Conservation (phyloP, 2,329 filamentous ascomycete species). For the Arthrinium phaeospermum region DNA sequence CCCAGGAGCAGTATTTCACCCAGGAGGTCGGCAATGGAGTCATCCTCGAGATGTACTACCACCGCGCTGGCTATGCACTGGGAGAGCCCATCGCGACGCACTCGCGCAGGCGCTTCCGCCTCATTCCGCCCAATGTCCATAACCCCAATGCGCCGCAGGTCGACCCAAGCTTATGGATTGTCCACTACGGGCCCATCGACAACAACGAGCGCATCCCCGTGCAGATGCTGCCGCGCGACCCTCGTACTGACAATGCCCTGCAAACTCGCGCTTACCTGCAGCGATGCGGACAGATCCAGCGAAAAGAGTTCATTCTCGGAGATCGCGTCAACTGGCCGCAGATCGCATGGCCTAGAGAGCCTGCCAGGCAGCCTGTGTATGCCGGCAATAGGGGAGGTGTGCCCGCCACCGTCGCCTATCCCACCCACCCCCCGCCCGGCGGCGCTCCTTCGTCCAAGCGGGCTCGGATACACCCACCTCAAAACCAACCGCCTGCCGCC, state of each 20-base stretch:
- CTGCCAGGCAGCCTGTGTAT: slow-evolving; percentile 57
- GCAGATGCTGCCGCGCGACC: slow-evolving; percentile 67
- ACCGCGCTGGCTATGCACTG: slow-evolving; percentile 80
- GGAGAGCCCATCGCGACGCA: slow-evolving; percentile 78
- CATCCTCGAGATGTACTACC: slow-evolving; percentile 85
- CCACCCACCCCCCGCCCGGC: slow-evolving; percentile 51
- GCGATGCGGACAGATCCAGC: slow-evolving; percentile 78
- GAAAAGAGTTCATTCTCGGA: slow-evolving; percentile 93
- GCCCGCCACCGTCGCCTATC: slow-evolving; percentile 68
- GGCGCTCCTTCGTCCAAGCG: slow-evolving; percentile 62
- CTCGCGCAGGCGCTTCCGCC: slow-evolving; percentile 83
- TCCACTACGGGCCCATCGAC: slow-evolving; percentile 85
- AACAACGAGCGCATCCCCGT: slow-evolving; percentile 75
- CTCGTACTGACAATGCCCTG: slow-evolving; percentile 65
- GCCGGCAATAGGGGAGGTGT: slow-evolving; percentile 54
- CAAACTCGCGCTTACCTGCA: slow-evolving; percentile 69
- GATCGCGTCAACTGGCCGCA: slow-evolving; percentile 91
- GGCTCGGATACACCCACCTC: slow-evolving; percentile 51
- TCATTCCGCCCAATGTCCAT: slow-evolving; percentile 73
- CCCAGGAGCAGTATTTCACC: slow-evolving; percentile 77
- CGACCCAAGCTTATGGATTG: slow-evolving; percentile 86
- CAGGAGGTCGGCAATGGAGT: slow-evolving; percentile 71
- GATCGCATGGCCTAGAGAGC: slow-evolving; percentile 70
- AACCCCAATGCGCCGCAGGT: slow-evolving; percentile 72
- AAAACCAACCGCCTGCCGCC: slow-evolving; percentile 44